Evolutionary conservation across 192 early-diverging fungal species (phyloP).

Genomic region (Coemansia sp.): DNA sequence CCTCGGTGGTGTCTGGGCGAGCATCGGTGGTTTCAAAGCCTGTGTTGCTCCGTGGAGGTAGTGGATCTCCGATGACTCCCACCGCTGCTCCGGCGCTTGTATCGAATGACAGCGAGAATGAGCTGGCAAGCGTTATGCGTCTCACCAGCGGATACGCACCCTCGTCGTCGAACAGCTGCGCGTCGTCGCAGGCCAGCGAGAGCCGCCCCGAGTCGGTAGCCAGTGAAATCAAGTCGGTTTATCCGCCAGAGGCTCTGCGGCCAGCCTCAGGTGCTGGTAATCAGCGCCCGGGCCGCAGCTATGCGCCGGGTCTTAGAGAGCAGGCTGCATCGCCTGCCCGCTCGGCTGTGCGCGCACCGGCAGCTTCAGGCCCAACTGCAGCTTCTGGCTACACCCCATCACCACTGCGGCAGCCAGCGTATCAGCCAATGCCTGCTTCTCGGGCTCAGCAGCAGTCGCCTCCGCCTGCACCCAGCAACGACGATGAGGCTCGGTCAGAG

Average conservation of each 20-base stretch:
- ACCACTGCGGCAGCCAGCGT: conserved; percentile 31
- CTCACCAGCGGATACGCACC: conserved; percentile 52
- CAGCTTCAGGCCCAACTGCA: conserved; percentile 7
- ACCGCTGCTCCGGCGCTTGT: conserved; percentile 14
- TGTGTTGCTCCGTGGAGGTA: conserved; percentile 36
- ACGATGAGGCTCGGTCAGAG: conserved; percentile 13
- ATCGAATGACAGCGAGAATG: conserved; percentile 38
- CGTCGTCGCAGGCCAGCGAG: conserved; percentile 21
- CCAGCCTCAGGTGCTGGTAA: conserved; percentile 7
- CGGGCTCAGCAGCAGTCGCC: conserved; percentile 5
- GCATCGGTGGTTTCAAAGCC: neutral
- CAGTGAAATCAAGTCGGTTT: conserved; percentile 34
- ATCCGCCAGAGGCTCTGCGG: conserved; percentile 25
- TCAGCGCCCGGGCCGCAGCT: conserved; percentile 12
- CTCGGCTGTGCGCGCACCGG: conserved; percentile 15
- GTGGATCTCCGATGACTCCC: conserved; percentile 14
- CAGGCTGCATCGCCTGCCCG: conserved; percentile 22
- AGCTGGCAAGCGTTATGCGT: conserved; percentile 51
- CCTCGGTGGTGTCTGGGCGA: conserved; percentile 5
- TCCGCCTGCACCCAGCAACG: conserved; percentile 9
- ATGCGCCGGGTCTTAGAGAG: conserved; percentile 6
- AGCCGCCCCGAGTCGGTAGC: conserved; percentile 27
- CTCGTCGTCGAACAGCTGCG: conserved; percentile 26
- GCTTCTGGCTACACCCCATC: conserved; percentile 24
- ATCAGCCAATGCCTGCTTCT: conserved; percentile 30